phyloP scores from a whole-genome alignment of 106 monocot genomes.

The Iris macrosiphon region DNA sequence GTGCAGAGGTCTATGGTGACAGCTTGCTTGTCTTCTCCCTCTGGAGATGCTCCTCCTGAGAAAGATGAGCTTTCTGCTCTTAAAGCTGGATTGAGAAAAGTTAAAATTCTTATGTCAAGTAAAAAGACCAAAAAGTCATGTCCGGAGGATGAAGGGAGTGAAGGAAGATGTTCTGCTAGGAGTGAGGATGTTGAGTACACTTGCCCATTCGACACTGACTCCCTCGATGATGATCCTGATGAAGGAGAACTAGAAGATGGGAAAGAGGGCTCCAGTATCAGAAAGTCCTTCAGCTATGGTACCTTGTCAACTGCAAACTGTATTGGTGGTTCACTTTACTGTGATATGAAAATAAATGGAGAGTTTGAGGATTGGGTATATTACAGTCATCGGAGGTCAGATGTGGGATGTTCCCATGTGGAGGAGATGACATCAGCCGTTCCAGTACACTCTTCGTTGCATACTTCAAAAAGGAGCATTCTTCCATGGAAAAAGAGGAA shows the following conservation, averaged over 20 bases:
- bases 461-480: constrained; percentile 25
- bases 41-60: constrained; percentile 16
- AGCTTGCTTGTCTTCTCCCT: constrained; percentile 25
- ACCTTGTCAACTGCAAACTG: constrained; percentile 54
- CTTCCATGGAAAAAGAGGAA: constrained; percentile 57
- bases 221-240: constrained; percentile 38
- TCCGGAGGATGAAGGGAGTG: constrained; percentile 62
- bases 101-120: constrained; percentile 64
- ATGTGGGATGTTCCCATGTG: constrained; percentile 27
- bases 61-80: constrained; percentile 76
- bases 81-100: constrained; percentile 73
- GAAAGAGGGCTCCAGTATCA: constrained; percentile 28
- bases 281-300: constrained; percentile 92
- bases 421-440: constrained; percentile 19
- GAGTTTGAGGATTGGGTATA: constrained; percentile 45
- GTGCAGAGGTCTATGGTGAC: constrained; percentile 28
- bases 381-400: constrained; percentile 43
- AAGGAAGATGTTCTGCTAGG: constrained; percentile 40
- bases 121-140: constrained; percentile 39
- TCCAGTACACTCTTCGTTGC: constrained; percentile 4
- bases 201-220: constrained; percentile 56
- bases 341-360: no score
- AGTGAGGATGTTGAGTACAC: constrained; percentile 51
- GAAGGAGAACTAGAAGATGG: constrained; percentile 36
- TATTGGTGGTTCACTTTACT: constrained; percentile 20